Evolutionary conservation across 257 asterid species (phyloP).

Genomic region (Solanum tarapatanum): DNA sequence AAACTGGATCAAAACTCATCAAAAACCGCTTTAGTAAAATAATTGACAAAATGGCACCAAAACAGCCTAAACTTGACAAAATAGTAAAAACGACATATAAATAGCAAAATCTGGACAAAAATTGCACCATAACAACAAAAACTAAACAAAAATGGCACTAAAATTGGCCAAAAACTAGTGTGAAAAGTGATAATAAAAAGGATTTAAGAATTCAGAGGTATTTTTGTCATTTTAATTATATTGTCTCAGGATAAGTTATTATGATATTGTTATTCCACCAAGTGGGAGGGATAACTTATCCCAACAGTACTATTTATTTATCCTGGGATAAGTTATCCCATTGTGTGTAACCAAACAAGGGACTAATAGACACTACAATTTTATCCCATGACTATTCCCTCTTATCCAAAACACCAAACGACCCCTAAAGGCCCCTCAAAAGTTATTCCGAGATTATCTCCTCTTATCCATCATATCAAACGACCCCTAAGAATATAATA

Average conservation of each 20-base stretch:
- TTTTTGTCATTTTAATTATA: background rate
- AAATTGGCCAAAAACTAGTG: background rate
- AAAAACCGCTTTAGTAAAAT: background rate
- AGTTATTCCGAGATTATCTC: fast-evolving
- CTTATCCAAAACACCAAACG: background rate
- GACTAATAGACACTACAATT: background rate
- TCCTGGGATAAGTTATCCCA: background rate
- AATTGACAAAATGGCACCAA: background rate
- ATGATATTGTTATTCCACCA: background rate
- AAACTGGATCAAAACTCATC: background rate
- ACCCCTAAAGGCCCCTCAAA: no score
- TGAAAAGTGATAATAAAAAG: background rate
- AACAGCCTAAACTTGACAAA: background rate
- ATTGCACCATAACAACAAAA: background rate
- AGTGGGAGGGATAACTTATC: background rate
- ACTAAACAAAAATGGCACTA: background rate
- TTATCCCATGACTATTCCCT: no score
- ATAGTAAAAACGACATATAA: background rate
- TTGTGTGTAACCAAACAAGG: background rate
- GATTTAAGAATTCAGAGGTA: background rate
- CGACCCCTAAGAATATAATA: no score
- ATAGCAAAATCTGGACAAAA: no score
- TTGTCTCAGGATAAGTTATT: no score
- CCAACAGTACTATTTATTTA: background rate
- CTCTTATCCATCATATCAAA: background rate